Evolutionary conservation across 257 asterid species (phyloP).

Genomic region (Knoxia roxburghii): DNA sequence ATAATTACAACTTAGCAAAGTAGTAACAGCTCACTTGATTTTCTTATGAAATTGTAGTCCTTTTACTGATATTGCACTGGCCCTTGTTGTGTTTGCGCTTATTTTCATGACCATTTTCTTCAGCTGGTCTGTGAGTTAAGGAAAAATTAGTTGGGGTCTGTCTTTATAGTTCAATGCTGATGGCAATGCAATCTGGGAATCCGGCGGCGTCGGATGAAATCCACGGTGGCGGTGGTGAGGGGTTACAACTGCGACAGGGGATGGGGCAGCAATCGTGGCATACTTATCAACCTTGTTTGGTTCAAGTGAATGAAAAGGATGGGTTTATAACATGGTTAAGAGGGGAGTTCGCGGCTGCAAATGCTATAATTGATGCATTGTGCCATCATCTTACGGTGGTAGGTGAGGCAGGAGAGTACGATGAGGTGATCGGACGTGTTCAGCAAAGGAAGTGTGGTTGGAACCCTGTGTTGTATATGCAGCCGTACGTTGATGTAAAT

Average conservation of each 20-base stretch:
- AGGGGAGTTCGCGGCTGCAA: conserved; percentile 90
- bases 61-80: conserved; percentile 21
- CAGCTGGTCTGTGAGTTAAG: conserved; percentile 42
- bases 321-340: conserved; percentile 73
- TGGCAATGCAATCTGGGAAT: conserved; percentile 62
- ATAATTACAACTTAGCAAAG: no score
- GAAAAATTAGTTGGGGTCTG: background rate
- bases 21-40: background rate
- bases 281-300: conserved; percentile 29
- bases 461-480: conserved; percentile 78
- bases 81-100: conserved; percentile 1
- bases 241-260: conserved; percentile 14
- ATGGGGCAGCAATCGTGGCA: conserved; percentile 42
- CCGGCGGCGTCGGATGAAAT: conserved; percentile 25
- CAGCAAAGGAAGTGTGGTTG: conserved; percentile 80
- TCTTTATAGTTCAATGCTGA: conserved; percentile 2
- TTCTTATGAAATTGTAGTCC: conserved; percentile 8
- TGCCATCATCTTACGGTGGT: conserved; percentile 67
- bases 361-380: conserved; percentile 81
- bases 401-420: conserved; percentile 80
- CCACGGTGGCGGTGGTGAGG: conserved; percentile 20
- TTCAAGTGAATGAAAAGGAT: conserved; percentile 62
- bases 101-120: background rate
- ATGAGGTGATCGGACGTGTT: conserved; percentile 54
- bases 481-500: conserved; percentile 74